Percentiles rank a stretch among this genome's conserved stretches.
phyloP scores from a whole-genome alignment of 495 filamentous ascomycete species.

The Articulospora tetracladia region DNA sequence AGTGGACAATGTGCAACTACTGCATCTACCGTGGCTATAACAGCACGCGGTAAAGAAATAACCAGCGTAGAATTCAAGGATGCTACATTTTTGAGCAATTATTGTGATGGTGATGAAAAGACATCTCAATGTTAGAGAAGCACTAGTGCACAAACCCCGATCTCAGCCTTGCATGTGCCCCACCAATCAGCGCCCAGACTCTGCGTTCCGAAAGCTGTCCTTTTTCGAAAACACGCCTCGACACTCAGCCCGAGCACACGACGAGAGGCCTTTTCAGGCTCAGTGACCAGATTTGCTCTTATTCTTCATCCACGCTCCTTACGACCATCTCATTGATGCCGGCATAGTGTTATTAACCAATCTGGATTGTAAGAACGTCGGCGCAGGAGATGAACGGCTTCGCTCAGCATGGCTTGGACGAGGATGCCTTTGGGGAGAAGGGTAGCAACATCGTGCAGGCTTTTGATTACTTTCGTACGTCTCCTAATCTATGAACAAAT shows the following conservation, averaged over 20 bases:
- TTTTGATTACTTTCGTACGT: conserved; percentile 97
- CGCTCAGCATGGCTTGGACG: conserved; percentile 65
- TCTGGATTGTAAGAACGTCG: neutral
- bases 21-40: no score
- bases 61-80: no score
- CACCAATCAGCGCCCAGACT: neutral
- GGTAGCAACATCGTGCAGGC: conserved; percentile 64
- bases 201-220: neutral
- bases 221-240: neutral
- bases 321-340: neutral
- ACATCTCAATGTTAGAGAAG: neutral
- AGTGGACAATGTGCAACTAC: no score
- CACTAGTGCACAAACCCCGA: neutral
- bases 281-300: neutral
- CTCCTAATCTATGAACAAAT: neutral
- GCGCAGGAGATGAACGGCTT: conserved; percentile 48
- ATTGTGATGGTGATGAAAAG: neutral
- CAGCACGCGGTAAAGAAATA: no score
- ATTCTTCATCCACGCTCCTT: neutral
- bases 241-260: neutral
- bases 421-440: conserved; percentile 76
- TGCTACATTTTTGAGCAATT: no score
- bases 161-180: conserved; percentile 1
- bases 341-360: neutral
- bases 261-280: neutral